Base-by-base conservation (phyloP, 2,329 filamentous ascomycete genomes). In the Alternaria viburni region DNA sequence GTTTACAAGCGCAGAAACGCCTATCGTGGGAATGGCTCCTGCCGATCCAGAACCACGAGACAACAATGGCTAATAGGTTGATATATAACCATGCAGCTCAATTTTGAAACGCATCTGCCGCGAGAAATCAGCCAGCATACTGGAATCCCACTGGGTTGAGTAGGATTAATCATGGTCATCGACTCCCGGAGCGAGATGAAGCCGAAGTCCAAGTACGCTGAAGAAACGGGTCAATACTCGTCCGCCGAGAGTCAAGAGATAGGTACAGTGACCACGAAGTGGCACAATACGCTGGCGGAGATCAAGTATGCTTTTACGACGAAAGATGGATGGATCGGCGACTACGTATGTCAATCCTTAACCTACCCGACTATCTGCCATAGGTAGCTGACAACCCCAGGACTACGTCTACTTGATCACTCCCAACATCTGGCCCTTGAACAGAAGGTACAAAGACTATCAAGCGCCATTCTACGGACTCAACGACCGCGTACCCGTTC, bases 311-410 rank as follows among this genome's bases (percentile, higher is more conserved):
- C 77, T 15, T 77, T 81, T 52, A 76, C 74, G 4, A 79, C 74
- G 49, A 74, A 71, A 45, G 78, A 80, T 66, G 78, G 80, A 3
- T 81, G 78, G 78, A 57, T 81, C 52, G 80, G 80, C 12, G 75
- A 81, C 69, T 81, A 81, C 71, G 80, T 81, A 67, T 25, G 68
- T 17, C 21, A 15, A 28, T 28, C 3, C 59, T 47, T 8, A 36
- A n/a, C 32, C 32, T 47, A n/a, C 41, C 9, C 23, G 10, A 26
- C 36, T 6, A 32, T 11, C 49, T 43, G 25, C 13, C 15, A 32
- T 12, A 25, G 25, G 23, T 41, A 62, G n/a, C 54, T 57, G 30
- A 56, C 30, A 49, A 30, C 19, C 36, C 26, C 23, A 81, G 75
- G 80, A 82, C 62, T 76, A 80, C 61, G 69, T 81, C 49, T 74